Conservation (phyloP, 2,329 filamentous ascomycete species). For the Epichloe uncinata region DNA sequence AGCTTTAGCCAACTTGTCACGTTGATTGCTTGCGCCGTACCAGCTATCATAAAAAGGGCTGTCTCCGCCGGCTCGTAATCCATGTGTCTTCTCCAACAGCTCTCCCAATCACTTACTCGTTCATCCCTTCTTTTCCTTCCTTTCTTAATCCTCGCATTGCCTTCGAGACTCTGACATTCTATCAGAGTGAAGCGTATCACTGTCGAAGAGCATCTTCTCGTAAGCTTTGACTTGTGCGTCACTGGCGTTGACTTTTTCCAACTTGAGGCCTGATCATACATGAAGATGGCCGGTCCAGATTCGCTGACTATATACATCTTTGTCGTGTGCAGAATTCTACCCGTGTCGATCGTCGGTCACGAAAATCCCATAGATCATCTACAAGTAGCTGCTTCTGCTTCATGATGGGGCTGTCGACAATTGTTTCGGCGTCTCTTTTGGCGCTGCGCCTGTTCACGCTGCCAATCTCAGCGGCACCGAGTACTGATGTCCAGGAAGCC, state of each 20-base stretch:
- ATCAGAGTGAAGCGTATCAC: background rate
- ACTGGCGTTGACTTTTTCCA: background rate
- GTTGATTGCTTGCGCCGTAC: background rate
- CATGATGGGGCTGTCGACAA: slow-evolving; percentile 31
- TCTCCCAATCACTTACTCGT: background rate
- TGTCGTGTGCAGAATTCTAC: background rate
- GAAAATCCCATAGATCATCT: background rate
- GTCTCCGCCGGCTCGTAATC: background rate
- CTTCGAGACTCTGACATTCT: background rate
- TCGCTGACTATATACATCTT: background rate
- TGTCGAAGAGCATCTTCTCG: background rate
- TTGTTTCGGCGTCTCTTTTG: slow-evolving; percentile 29
- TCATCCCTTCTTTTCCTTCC: background rate
- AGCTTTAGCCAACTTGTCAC: background rate
- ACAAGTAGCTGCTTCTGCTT: slow-evolving; percentile 19
- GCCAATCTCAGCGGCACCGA: slow-evolving; percentile 19
- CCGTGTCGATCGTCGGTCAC: background rate
- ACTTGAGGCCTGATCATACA: background rate
- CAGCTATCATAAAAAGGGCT: background rate
- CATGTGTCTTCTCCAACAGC: background rate
- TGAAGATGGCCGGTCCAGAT: background rate
- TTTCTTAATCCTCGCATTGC: background rate
- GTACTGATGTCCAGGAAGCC: slow-evolving; percentile 5
- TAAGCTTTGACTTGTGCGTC: background rate
- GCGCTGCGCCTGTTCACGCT: slow-evolving; percentile 28